Evolutionary conservation across 129 eudicot species (phyloP).

Genomic region (Lonicera japonica): DNA sequence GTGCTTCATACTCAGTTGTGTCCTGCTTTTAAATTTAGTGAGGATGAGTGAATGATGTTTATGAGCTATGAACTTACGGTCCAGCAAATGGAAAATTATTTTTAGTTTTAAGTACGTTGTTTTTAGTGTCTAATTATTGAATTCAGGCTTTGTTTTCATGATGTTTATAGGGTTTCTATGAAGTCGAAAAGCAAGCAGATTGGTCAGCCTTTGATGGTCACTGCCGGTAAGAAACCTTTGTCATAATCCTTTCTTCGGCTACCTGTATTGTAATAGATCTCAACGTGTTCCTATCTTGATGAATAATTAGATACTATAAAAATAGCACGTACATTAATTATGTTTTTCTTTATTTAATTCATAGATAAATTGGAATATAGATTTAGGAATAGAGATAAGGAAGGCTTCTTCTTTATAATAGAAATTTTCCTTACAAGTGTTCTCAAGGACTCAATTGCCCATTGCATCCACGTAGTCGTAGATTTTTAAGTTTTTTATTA

Average conservation of each 20-base stretch:
- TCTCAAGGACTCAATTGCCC: background rate
- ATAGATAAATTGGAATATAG: too few relatives aligned
- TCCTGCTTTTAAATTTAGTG: background rate
- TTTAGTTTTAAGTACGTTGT: background rate
- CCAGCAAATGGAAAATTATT: background rate
- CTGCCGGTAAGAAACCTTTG: conserved; percentile 49
- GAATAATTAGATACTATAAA: too few relatives aligned
- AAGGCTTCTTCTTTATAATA: too few relatives aligned
- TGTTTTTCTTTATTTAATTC: too few relatives aligned
- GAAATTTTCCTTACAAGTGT: too few relatives aligned
- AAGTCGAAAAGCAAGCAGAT: conserved; percentile 71
- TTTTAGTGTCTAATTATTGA: background rate
- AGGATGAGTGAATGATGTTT: background rate
- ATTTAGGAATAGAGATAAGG: too few relatives aligned
- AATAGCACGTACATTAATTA: too few relatives aligned
- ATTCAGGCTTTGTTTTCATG: conserved; percentile 5
- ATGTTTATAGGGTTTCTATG: conserved; percentile 54
- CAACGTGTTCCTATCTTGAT: too few relatives aligned
- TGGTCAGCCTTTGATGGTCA: conserved; percentile 71
- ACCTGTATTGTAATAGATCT: background rate
- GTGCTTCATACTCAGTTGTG: too few relatives aligned
- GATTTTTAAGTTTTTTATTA: background rate
- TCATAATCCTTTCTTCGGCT: conserved; percentile 1
- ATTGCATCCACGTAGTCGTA: background rate
- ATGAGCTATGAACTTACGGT: background rate